phyloP scores from a whole-genome alignment of 441 rosid genomes.

The Euphorbia celastroides region DNA sequence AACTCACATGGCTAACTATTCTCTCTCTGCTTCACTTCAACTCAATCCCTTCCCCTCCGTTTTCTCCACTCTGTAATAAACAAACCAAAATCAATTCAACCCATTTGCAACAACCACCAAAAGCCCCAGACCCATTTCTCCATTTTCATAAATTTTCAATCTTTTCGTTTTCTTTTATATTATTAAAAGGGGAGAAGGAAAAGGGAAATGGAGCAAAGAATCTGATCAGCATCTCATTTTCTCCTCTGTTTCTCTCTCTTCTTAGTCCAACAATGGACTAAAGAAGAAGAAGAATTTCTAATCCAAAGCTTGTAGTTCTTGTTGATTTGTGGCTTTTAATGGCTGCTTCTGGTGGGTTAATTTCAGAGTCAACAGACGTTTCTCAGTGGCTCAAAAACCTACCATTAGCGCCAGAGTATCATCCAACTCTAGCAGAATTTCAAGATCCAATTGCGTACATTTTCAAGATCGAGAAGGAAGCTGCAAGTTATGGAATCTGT shows the following conservation, averaged over 20 bases:
- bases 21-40: not conserved
- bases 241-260: conserved; percentile 17
- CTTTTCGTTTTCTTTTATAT: not conserved
- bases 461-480: conserved; percentile 95
- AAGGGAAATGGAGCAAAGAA: conserved; percentile 17
- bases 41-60: conserved; percentile 13
- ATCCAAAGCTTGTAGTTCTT: not conserved
- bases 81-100: conserved; percentile 10
- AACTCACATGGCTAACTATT: too few species aligned
- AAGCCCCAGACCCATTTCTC: conserved; percentile 1
- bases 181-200: not conserved
- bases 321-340: conserved; percentile 14
- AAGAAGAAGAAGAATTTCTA: conserved; percentile 14
- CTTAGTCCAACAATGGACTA: conserved; percentile 27
- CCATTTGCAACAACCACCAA: conserved; percentile 1
- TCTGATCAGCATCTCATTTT: conserved; percentile 17
- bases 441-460: conserved; percentile 99
- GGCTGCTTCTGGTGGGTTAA: conserved; percentile 37
- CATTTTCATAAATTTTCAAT: not conserved
- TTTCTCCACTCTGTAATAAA: conserved; percentile 20
- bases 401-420: conserved; percentile 89
- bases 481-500: conserved; percentile 91
- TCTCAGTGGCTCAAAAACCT: conserved; percentile 86
- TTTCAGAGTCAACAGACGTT: conserved; percentile 40
- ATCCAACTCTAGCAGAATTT: conserved; percentile 78